These are phyloP conservation scores for Penicillium sp. DNA, from an alignment of 2,329 filamentous ascomycete species.

Conservation along the genomic window DNA sequence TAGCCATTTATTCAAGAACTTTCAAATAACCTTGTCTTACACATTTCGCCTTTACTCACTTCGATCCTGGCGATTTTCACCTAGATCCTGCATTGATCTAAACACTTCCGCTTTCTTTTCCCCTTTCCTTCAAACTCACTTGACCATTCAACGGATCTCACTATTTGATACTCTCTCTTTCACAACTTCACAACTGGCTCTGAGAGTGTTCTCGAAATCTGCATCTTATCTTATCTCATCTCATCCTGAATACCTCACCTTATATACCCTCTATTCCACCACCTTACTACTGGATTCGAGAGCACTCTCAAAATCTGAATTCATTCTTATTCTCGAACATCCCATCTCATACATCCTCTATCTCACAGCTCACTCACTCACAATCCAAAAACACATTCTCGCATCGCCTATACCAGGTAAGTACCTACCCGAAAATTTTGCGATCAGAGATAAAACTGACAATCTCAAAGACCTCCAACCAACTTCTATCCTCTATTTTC, in stretches of 20 bases:
- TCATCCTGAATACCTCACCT: background rate
- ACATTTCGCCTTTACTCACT: background rate
- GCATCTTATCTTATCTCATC: background rate
- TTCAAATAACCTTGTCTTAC: background rate
- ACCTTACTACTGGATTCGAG: background rate
- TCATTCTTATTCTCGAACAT: background rate
- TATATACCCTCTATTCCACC: background rate
- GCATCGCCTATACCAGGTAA: background rate
- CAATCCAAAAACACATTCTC: background rate
- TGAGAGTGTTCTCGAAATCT: background rate
- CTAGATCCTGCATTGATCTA: background rate
- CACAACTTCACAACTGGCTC: background rate
- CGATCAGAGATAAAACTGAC: background rate
- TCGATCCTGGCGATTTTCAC: background rate
- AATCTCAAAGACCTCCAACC: background rate
- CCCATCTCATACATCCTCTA: background rate
- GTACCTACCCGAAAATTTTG: background rate
- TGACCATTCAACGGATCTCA: background rate
- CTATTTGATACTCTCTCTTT: background rate
- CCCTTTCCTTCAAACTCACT: background rate
- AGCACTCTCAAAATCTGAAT: background rate
- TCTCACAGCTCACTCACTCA: background rate
- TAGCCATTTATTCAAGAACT: background rate
- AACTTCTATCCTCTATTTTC: background rate
- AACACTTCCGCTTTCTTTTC: background rate